phyloP scores from a whole-genome alignment of 371 early-diverging fungal genomes.

The Gilbertella persicaria region DNA sequence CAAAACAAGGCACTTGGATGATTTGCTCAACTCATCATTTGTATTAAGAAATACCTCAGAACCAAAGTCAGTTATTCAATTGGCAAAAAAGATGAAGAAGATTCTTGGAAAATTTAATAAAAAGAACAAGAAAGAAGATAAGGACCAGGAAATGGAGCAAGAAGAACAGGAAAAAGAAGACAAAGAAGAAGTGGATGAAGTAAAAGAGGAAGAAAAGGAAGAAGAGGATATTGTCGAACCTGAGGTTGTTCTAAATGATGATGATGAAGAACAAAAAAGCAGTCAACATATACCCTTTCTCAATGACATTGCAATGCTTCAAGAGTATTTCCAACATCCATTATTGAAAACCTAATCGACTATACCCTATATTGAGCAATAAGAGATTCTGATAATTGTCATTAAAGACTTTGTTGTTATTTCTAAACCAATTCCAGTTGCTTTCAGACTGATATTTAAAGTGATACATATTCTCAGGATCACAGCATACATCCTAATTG shows the following conservation, averaged over 20 bases:
- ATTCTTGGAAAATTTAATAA: background rate
- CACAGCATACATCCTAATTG: too few species aligned
- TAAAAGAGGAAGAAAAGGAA: background rate
- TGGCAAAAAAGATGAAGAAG: background rate
- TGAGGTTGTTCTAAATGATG: too few species aligned
- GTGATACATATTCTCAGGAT: too few species aligned
- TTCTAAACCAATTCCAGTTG: too few species aligned
- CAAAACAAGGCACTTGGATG: background rate
- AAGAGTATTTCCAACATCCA: background rate
- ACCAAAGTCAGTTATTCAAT: background rate
- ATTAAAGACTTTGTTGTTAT: too few species aligned
- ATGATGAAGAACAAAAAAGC: background rate
- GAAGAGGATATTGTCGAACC: too few species aligned
- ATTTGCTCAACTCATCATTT: background rate
- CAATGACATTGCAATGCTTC: background rate
- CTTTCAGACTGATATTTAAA: too few species aligned
- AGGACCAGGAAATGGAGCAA: background rate
- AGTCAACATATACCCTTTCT: background rate
- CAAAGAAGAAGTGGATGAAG: background rate
- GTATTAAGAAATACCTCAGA: background rate
- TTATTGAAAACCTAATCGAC: background rate
- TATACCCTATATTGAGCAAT: too few species aligned
- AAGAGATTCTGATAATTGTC: too few species aligned
- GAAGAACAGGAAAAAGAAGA: background rate
- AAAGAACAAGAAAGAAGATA: background rate